These are phyloP conservation scores for Brassica balearica DNA, from an alignment of 441 rosid genomes.

Conservation along the genomic window DNA sequence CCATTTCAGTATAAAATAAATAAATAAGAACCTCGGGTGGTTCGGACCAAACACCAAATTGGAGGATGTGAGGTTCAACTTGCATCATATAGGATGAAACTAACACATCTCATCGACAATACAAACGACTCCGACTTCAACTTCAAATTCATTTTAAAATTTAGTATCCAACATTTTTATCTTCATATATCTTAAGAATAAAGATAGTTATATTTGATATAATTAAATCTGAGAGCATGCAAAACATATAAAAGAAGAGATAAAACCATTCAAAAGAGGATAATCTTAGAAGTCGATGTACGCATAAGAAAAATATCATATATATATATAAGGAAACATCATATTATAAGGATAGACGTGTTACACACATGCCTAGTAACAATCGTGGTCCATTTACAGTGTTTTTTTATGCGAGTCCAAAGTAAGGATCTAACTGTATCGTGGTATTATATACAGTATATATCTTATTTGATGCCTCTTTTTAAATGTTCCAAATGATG, in stretches of 20 bases:
- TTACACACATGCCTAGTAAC: not conserved
- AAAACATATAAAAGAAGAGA: not conserved
- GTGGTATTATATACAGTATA: not conserved
- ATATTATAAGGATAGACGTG: slow-evolving; percentile 9
- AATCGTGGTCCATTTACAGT: not conserved
- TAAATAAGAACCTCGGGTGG: not conserved
- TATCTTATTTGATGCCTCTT: slow-evolving; percentile 1
- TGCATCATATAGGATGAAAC: not conserved
- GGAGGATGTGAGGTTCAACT: slow-evolving; percentile 3
- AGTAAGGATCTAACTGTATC: not conserved
- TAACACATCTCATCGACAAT: not conserved
- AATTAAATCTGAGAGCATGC: not conserved
- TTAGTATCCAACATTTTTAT: not conserved
- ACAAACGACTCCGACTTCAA: not conserved
- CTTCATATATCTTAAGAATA: not conserved
- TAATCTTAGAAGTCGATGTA: not conserved
- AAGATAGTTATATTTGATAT: not conserved
- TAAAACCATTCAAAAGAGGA: not conserved
- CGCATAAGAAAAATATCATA: not conserved
- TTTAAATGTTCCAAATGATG: not conserved
- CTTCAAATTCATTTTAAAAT: not conserved
- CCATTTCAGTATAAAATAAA: not conserved
- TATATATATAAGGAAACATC: not conserved
- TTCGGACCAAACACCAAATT: not conserved
- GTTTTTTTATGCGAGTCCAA: slow-evolving; percentile 3